Percentiles rank a stretch among this genome's conserved stretches.
These are phyloP conservation scores for Apiotrichum gracile DNA, from an alignment of 1,284 basidiomycete genomes.

Conservation along the genomic window DNA sequence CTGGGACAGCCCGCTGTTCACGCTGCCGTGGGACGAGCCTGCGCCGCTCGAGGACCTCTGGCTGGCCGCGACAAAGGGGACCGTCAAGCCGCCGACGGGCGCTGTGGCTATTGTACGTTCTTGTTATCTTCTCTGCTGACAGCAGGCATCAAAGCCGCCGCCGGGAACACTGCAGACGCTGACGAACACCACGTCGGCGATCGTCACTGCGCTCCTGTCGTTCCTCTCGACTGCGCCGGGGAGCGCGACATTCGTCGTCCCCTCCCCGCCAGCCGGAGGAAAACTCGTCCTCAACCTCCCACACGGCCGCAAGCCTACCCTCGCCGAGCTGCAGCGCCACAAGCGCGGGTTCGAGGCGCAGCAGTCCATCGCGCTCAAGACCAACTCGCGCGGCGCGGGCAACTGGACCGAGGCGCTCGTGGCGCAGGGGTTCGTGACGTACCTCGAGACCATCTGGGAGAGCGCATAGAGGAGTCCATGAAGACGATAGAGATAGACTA, in stretches of 20 bases:
- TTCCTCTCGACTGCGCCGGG: slow-evolving; percentile 52
- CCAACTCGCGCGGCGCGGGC: slow-evolving; percentile 73
- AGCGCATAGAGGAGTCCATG: too few species aligned
- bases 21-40: slow-evolving; percentile 63
- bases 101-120: slow-evolving; percentile 69
- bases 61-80: slow-evolving; percentile 70
- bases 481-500: neutral
- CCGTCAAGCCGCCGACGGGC: slow-evolving; percentile 77
- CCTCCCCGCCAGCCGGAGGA: slow-evolving; percentile 50
- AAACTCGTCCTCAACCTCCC: slow-evolving; percentile 51
- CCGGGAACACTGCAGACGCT: slow-evolving; percentile 72
- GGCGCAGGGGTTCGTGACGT: slow-evolving; percentile 65
- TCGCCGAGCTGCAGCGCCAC: slow-evolving; percentile 75
- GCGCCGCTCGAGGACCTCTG: slow-evolving; percentile 71
- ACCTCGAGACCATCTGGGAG: slow-evolving; percentile 61
- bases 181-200: slow-evolving; percentile 61
- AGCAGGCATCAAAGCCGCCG: slow-evolving; percentile 67
- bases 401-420: slow-evolving; percentile 71
- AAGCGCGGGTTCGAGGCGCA: slow-evolving; percentile 82
- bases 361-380: slow-evolving; percentile 79
- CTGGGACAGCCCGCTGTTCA: slow-evolving; percentile 94
- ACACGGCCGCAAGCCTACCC: slow-evolving; percentile 63
- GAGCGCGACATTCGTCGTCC: slow-evolving; percentile 53
- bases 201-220: slow-evolving; percentile 64
- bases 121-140: neutral